Base-by-base conservation (phyloP, 176 grass and related monocot species). In the Raddia distichophylla region DNA sequence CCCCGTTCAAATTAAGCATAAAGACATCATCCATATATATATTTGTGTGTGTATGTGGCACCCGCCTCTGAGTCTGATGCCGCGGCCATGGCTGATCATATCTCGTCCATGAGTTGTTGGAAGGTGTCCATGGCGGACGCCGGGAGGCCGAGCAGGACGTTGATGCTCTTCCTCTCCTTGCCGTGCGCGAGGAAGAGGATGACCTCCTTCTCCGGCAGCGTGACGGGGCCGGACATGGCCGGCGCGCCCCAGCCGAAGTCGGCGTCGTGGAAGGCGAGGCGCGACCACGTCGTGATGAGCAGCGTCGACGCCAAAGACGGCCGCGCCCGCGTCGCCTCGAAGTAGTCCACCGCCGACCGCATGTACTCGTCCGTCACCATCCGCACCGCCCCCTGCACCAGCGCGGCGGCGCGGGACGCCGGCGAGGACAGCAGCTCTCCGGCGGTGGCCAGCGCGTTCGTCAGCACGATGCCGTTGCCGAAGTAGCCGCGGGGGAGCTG, bases 201-300 rank as follows among this genome's bases (percentile, higher is more conserved):
- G 18, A 99, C 91, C 82, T 99, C 96, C 85, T 95, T 95, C 86
- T 95, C 87, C 33, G 96, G 96, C 59, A 99, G 91, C 10, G 82
- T 90, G 44, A 99, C 96, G 8, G 96, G 96, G 13, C 96, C 96
- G 3, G 96, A 88, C 81, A 90, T 84, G 27, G 75, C 57, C 4
- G 96, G 93, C 87, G 79, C 79, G 0, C 96, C 96, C 93, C 93
- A 95, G 2, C 96, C 96, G 60, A 99, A 99, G 81, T 99, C 96
- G 7, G 96, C 87, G 27, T 73, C 91, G 35, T 95, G 76, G 83
- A 99, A 99, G 6, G 85, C 85, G 47, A 99, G 82, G 46, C 93
- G 64, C 0, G 96, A 99, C 96, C 96, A 99, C 3, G 96, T 93
- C 2, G 93, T 99, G 75, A 99, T 91, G 67, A 99, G 76, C 32